Conservation (phyloP, 1,139 yeast species). For the Zygosaccharomyces pseudobailii region DNA sequence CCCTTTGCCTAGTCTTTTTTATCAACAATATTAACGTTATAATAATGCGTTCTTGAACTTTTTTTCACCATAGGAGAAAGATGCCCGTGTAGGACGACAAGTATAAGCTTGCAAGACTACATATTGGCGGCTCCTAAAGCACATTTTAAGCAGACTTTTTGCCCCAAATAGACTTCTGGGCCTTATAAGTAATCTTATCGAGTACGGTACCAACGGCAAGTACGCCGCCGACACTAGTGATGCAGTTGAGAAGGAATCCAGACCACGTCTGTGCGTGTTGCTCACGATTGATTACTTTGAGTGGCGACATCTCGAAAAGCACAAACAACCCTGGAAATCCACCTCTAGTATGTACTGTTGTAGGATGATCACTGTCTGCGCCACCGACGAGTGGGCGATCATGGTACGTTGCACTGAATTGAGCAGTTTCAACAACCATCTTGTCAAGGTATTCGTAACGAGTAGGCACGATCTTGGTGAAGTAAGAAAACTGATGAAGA, state of each 20-base stretch:
- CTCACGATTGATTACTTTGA: conserved; percentile 84
- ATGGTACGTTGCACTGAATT: conserved; percentile 86
- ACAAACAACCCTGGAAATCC: conserved; percentile 90
- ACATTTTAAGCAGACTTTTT: conserved; percentile 48
- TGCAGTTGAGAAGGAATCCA: conserved; percentile 76
- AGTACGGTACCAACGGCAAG: conserved; percentile 85
- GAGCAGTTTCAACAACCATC: conserved; percentile 71
- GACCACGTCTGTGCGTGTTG: conserved; percentile 77
- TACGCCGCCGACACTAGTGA: conserved; percentile 90
- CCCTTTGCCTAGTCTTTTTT: conserved; percentile 2
- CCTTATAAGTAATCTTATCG: conserved; percentile 86
- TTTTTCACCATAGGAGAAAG: conserved; percentile 1
- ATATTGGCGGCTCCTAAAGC: background rate
- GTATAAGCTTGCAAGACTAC: conserved; percentile 2
- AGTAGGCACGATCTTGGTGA: conserved; percentile 85
- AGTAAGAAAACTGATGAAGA: conserved; percentile 57
- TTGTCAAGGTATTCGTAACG: conserved; percentile 65
- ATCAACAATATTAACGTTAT: background rate
- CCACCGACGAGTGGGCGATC: conserved; percentile 85
- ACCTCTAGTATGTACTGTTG: conserved; percentile 77
- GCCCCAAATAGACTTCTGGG: conserved; percentile 71
- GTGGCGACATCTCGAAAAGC: conserved; percentile 86
- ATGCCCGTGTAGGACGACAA: conserved; percentile 5
- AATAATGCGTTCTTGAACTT: background rate
- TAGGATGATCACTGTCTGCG: conserved; percentile 83